Evolutionary conservation across 805 yeast species (phyloP).

Genomic region (Lachancea cidri): DNA sequence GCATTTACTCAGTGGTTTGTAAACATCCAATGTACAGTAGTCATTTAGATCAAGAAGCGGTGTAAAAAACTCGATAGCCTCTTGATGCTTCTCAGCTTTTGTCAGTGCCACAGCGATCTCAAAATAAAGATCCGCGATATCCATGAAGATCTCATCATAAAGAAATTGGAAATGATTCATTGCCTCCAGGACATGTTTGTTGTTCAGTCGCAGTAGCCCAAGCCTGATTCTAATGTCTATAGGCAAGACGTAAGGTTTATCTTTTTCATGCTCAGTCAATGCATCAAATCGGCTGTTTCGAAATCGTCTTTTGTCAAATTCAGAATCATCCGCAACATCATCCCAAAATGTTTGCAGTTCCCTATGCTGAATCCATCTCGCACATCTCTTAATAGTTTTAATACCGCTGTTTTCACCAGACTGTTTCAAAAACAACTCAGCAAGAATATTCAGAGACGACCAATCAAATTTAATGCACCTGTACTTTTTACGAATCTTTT

Average conservation of each 20-base stretch:
- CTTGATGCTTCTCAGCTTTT: slow-evolving; percentile 61
- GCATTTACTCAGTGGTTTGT: slow-evolving; percentile 65
- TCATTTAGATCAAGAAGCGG: slow-evolving; percentile 55
- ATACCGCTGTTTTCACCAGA: slow-evolving; percentile 56
- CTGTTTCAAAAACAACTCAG: slow-evolving; percentile 65
- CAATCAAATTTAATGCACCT: slow-evolving; percentile 63
- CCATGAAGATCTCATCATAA: slow-evolving; percentile 50
- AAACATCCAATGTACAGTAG: slow-evolving; percentile 43
- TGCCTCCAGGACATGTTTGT: slow-evolving; percentile 65
- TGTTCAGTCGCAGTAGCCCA: slow-evolving; percentile 65
- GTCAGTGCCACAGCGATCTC: slow-evolving; percentile 76
- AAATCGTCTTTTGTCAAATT: slow-evolving; percentile 70
- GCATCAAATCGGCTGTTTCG: slow-evolving; percentile 42
- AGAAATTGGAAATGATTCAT: slow-evolving; percentile 59
- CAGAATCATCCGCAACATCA: slow-evolving; percentile 58
- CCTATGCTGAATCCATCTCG: slow-evolving; percentile 80
- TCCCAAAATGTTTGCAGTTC: slow-evolving; percentile 46
- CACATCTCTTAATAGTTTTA: slow-evolving; percentile 57
- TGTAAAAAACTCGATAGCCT: slow-evolving; percentile 63
- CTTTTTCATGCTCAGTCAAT: slow-evolving; percentile 35
- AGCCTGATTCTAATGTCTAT: slow-evolving; percentile 82
- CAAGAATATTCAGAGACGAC: slow-evolving; percentile 80
- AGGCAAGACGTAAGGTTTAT: slow-evolving; percentile 51
- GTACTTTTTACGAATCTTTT: slow-evolving; percentile 25
- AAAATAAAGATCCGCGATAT: slow-evolving; percentile 64